Percentiles rank a stretch among this genome's conserved stretches.
phyloP scores from a whole-genome alignment of 1,284 basidiomycete genomes.

The Ustilago loliicola region DNA sequence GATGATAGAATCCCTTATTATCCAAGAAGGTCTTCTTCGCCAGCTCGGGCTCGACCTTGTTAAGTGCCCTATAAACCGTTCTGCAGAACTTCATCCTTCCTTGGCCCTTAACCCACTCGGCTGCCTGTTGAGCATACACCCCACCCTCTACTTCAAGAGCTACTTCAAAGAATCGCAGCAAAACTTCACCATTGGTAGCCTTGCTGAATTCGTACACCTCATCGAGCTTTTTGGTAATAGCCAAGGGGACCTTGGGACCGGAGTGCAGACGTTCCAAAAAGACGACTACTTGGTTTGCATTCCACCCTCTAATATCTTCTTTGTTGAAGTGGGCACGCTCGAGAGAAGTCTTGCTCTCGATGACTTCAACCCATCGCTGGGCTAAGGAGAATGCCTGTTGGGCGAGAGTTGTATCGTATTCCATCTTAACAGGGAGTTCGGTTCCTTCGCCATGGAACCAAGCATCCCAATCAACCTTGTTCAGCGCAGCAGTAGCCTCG shows the following conservation, averaged over 20 bases:
- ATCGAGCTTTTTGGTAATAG: conserved; percentile 71
- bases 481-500: conserved; percentile 74
- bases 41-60: conserved; percentile 76
- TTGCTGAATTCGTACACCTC: conserved; percentile 71
- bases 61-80: conserved; percentile 72
- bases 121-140: conserved; percentile 72
- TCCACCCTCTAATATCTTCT: conserved; percentile 64
- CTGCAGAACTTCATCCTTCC: conserved; percentile 73
- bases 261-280: conserved; percentile 73
- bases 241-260: conserved; percentile 66
- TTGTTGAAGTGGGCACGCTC: conserved; percentile 43
- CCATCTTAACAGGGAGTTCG: conserved; percentile 82
- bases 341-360: conserved; percentile 25
- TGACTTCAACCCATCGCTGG: conserved; percentile 77
- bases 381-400: conserved; percentile 78
- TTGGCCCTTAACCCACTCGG: conserved; percentile 73
- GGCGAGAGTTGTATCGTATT: conserved; percentile 86
- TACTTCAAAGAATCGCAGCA: conserved; percentile 73
- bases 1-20: conserved; percentile 74
- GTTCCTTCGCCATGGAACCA: conserved; percentile 88
- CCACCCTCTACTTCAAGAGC: conserved; percentile 72
- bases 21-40: conserved; percentile 76
- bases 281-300: conserved; percentile 71
- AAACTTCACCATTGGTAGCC: conserved; percentile 73
- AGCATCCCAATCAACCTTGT: conserved; percentile 79